Evolutionary conservation across 208 protist genomes (phyloP).

Genomic region (Crithidia thermophila): DNA sequence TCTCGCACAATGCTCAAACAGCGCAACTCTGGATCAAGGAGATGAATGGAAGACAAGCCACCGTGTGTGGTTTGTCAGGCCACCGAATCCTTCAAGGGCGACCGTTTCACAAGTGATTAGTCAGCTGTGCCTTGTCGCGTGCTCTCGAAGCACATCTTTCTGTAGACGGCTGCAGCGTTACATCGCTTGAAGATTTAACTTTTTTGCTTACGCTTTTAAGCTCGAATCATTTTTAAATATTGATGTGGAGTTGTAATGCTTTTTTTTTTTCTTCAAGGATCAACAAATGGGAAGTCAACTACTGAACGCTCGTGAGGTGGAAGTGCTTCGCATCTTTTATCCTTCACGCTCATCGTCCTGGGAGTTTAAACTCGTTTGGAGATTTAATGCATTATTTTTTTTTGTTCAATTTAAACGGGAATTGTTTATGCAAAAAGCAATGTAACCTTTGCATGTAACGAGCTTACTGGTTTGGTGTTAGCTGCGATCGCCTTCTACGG

Average conservation of each 20-base stretch:
- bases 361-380: slow-evolving; percentile 18
- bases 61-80: no score
- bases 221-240: no score
- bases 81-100: neutral
- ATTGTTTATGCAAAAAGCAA: no score
- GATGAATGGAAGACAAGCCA: no score
- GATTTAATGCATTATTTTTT: neutral
- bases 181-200: slow-evolving; percentile 22
- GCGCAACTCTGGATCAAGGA: no score
- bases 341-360: neutral
- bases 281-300: slow-evolving; percentile 19
- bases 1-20: no score
- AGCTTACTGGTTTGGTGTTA: neutral
- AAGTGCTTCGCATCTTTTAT: neutral
- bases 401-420: no score
- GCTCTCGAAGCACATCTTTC: slow-evolving; percentile 1
- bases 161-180: slow-evolving; percentile 41
- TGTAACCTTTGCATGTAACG: no score
- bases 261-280: no score
- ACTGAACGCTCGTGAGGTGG: neutral
- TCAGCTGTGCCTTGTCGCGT: slow-evolving; percentile 40
- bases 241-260: no score
- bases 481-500: neutral
- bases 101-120: slow-evolving; percentile 25
- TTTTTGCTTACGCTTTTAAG: no score